These are phyloP conservation scores for Camellia lanceoleosa DNA, from an alignment of 148 eudicot species.

Conservation along the genomic window DNA sequence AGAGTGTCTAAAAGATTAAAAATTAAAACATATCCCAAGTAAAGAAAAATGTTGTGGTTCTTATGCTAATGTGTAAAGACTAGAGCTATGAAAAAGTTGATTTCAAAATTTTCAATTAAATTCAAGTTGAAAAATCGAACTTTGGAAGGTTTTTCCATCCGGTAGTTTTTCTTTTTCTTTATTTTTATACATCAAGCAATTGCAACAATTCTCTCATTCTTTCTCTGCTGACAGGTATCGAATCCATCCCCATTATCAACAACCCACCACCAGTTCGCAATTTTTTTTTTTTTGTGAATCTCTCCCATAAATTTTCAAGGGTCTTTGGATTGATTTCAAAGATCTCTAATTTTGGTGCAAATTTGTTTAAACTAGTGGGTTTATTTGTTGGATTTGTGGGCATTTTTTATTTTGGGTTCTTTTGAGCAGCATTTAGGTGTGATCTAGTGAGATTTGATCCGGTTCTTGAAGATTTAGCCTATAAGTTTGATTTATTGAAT, in stretches of 20 bases:
- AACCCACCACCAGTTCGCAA: neutral
- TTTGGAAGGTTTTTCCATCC: too few species aligned
- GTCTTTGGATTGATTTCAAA: neutral
- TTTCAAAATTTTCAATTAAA: too few species aligned
- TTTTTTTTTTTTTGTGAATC: neutral
- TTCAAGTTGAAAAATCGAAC: neutral
- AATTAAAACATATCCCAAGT: too few species aligned
- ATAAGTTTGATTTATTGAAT: neutral
- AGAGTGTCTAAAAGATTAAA: too few species aligned
- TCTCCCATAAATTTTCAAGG: neutral
- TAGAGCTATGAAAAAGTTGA: too few species aligned
- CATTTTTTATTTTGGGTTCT: neutral
- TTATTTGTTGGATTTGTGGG: neutral
- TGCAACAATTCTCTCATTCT: neutral
- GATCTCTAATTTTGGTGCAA: neutral
- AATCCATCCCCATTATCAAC: neutral
- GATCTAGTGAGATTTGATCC: slow-evolving; percentile 16
- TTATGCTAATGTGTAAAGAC: too few species aligned
- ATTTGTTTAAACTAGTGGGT: neutral
- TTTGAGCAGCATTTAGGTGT: neutral
- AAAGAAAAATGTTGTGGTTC: too few species aligned
- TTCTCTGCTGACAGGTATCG: neutral
- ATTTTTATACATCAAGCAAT: neutral
- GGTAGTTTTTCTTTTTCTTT: neutral
- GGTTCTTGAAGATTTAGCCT: slow-evolving; percentile 1